phyloP scores from a whole-genome alignment of 2,329 filamentous ascomycete species.

The Fusarium setosum region DNA sequence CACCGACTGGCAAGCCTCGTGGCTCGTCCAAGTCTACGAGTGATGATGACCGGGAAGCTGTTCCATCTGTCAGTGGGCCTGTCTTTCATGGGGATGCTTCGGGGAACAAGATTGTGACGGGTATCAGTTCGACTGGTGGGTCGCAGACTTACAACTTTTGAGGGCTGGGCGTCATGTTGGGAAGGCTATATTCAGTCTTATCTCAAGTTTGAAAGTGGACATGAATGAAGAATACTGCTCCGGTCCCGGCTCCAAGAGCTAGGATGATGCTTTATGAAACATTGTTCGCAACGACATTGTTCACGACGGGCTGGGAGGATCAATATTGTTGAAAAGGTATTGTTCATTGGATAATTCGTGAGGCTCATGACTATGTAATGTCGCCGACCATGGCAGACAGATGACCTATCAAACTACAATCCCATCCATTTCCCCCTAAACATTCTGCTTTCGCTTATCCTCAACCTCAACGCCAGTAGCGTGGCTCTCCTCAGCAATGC shows the following conservation, averaged over 20 bases:
- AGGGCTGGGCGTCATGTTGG: neutral
- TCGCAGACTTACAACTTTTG: neutral
- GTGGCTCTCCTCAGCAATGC: conserved; percentile 46
- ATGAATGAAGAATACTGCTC: too few species aligned
- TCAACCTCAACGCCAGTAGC: conserved; percentile 51
- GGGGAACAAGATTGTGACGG: neutral
- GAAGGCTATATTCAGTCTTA: too few species aligned
- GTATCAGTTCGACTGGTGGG: neutral
- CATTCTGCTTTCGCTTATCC: conserved; percentile 39
- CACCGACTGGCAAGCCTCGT: neutral
- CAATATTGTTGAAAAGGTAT: neutral
- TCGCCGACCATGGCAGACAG: neutral
- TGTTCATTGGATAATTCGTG: conserved; percentile 12
- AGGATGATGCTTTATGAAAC: too few species aligned
- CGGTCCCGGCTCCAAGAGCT: too few species aligned
- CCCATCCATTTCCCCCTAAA: conserved; percentile 8
- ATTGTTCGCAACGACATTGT: neutral
- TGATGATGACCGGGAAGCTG: too few species aligned
- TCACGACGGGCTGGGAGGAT: neutral
- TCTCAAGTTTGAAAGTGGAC: too few species aligned
- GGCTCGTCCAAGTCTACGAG: too few species aligned
- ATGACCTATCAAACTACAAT: neutral
- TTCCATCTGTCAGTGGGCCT: neutral
- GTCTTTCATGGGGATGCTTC: neutral
- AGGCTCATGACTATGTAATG: conserved; percentile 18